These are phyloP conservation scores for Boletus subparvulus DNA, from an alignment of 768 basidiomycete species.

Conservation along the genomic window DNA sequence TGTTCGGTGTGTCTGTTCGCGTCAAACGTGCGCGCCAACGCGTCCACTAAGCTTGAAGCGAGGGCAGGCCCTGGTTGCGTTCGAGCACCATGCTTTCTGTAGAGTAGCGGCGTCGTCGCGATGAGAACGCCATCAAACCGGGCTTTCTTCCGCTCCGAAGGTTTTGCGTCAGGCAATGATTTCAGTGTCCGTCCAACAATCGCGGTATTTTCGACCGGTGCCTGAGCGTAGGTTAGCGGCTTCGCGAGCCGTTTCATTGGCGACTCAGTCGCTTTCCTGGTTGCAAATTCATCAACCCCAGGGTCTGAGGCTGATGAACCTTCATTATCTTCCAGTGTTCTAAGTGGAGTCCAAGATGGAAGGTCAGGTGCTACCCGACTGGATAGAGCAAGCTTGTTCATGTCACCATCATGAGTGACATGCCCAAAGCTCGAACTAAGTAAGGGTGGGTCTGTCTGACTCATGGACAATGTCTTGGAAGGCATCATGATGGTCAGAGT, in stretches of 20 bases:
- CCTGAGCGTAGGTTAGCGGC: background rate
- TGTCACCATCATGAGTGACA: background rate
- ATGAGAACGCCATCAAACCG: slow-evolving; percentile 29
- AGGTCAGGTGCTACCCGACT: slow-evolving; percentile 13
- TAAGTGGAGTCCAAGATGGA: slow-evolving; percentile 25
- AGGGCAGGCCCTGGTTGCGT: background rate
- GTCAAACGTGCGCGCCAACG: slow-evolving; percentile 25
- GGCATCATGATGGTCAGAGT: slow-evolving; percentile 1
- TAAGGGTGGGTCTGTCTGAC: slow-evolving; percentile 2
- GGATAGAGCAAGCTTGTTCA: background rate
- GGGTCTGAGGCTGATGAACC: slow-evolving; percentile 1
- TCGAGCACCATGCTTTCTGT: background rate
- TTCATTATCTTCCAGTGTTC: background rate
- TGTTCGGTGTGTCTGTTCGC: slow-evolving; percentile 22
- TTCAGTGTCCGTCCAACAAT: background rate
- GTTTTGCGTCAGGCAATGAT: background rate
- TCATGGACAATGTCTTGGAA: slow-evolving; percentile 10
- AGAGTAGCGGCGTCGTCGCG: slow-evolving; percentile 1
- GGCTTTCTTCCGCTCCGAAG: slow-evolving; percentile 12
- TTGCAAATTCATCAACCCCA: slow-evolving; percentile 9
- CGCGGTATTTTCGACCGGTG: background rate
- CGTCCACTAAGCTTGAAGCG: slow-evolving; percentile 21
- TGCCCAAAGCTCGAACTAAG: slow-evolving; percentile 3
- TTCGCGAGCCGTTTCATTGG: background rate
- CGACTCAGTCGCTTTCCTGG: background rate